Base-by-base conservation (phyloP, 2,329 filamentous ascomycete genomes). In the Zasmidium cellare region DNA sequence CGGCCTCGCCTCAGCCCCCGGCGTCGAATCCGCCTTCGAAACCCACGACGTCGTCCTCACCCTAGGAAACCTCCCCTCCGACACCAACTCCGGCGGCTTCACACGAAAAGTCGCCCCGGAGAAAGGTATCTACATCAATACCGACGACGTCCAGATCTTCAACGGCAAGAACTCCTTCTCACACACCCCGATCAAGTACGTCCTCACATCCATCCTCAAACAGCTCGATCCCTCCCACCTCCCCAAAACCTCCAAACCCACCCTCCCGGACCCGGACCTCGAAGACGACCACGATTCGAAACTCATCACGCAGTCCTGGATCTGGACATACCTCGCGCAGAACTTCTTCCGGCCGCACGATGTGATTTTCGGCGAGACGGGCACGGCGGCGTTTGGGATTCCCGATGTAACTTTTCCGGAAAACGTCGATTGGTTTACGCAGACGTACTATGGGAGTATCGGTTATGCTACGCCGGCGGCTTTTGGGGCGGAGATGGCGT, bases 321-420 rank as follows among this genome's bases (percentile, higher is more conserved):
- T 79, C 62, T 79, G 77, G 77, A 68, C 60, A 31, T 63, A 63
- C 31, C 51, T 71, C 45, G 60, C 67, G 48, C n/a, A 47, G 20
- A 53, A 45, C 51, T 53, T 89, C 80, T 77, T 96, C 11, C 80
- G 82, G 53, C 79, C 86, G 54, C 80, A 86, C 48, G 92, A 96
- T 68, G 84, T 96, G 56, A 80, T 96, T 55, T 84, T 96, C 51
- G 93, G 91, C 0, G 92, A 96, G 73, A 96, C 91, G 1, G 92
- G 91, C 41, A 96, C 92, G 0, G 81, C 91, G 57, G 93, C 92
- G 76, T 94, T 96, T 72, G 92, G 92, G 56, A 90, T 94, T 67
- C 92, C 89, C 84, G 90, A 92, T 57, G 92, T 91, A 3, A 84
- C 84, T 45, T 94, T 96, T 77, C 91, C 91, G 0, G 72, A 79